Evolutionary conservation across 1,284 basidiomycete species (phyloP).

Genomic region (Ceratobasidium sp.): DNA sequence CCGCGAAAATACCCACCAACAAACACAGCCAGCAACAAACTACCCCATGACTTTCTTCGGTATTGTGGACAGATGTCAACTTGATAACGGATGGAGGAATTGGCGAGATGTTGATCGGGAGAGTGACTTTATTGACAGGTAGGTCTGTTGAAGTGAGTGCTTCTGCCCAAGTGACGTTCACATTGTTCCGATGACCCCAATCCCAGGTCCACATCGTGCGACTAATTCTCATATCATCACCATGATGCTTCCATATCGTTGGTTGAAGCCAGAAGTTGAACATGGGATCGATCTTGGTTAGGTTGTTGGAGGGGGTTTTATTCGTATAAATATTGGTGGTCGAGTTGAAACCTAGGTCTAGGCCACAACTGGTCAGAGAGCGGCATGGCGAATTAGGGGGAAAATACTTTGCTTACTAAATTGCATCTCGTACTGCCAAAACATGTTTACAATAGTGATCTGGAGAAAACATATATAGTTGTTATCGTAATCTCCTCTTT

Average conservation of each 20-base stretch:
- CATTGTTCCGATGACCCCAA: background rate
- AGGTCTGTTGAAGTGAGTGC: background rate
- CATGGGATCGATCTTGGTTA: background rate
- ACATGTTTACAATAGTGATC: too few species aligned
- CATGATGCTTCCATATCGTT: too few species aligned
- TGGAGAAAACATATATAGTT: too few species aligned
- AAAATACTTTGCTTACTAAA: too few species aligned
- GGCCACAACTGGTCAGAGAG: too few species aligned
- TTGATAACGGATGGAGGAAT: background rate
- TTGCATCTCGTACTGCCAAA: too few species aligned
- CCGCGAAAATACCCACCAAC: background rate
- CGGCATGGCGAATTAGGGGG: too few species aligned
- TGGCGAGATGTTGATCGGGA: background rate
- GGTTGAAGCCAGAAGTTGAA: too few species aligned
- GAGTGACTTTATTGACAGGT: slow-evolving; percentile 9
- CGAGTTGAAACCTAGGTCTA: too few species aligned
- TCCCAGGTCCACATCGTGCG: slow-evolving; percentile 1
- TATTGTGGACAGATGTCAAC: background rate
- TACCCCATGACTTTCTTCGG: slow-evolving; percentile 5
- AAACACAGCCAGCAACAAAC: background rate
- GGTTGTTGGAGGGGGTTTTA: background rate
- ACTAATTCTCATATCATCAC: too few species aligned
- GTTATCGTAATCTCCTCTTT: too few species aligned
- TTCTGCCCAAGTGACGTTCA: background rate
- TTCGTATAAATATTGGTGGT: background rate